These are phyloP conservation scores for Epichloe sp. DNA, from an alignment of 2,329 filamentous ascomycete genomes.

Conservation along the genomic window DNA sequence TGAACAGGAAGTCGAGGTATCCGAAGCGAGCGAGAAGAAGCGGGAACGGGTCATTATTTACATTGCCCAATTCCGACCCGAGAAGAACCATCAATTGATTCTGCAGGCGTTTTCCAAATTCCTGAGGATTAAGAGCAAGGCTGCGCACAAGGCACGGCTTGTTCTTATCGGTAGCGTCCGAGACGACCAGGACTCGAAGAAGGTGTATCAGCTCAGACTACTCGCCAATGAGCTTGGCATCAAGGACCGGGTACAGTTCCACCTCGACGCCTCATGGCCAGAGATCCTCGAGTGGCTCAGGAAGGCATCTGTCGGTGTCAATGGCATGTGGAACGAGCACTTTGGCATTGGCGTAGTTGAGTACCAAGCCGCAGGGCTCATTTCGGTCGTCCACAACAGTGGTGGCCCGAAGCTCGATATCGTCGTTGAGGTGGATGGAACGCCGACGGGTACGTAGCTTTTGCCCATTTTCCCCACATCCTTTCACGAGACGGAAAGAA, in stretches of 20 bases:
- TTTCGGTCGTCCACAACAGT: slow-evolving; percentile 84
- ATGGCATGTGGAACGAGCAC: slow-evolving; percentile 99
- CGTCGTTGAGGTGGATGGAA: slow-evolving; percentile 65
- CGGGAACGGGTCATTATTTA: slow-evolving; percentile 70
- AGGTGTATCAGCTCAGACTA: slow-evolving; percentile 78
- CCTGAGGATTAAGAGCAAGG: slow-evolving; percentile 39
- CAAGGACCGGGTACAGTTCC: slow-evolving; percentile 73
- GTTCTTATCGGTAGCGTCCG: slow-evolving; percentile 88
- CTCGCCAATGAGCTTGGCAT: slow-evolving; percentile 78
- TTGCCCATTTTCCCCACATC: too few relatives aligned
- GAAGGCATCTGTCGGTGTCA: slow-evolving; percentile 72
- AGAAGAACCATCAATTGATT: slow-evolving; percentile 89
- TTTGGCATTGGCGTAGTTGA: slow-evolving; percentile 98
- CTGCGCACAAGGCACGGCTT: slow-evolving; percentile 47
- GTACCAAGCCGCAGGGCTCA: slow-evolving; percentile 89
- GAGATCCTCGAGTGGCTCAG: slow-evolving; percentile 70
- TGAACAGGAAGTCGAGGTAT: slow-evolving; percentile 59
- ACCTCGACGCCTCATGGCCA: slow-evolving; percentile 81
- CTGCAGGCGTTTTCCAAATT: slow-evolving; percentile 74
- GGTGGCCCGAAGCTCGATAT: slow-evolving; percentile 92
- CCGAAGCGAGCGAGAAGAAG: slow-evolving; percentile 50
- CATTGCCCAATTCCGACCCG: slow-evolving; percentile 92
- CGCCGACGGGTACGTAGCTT: slow-evolving; percentile 52
- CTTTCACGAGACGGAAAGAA: background rate
- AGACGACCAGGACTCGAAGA: slow-evolving; percentile 64